Conservation (phyloP, 1,139 yeast species). For the Blastobotrys proliferans region DNA sequence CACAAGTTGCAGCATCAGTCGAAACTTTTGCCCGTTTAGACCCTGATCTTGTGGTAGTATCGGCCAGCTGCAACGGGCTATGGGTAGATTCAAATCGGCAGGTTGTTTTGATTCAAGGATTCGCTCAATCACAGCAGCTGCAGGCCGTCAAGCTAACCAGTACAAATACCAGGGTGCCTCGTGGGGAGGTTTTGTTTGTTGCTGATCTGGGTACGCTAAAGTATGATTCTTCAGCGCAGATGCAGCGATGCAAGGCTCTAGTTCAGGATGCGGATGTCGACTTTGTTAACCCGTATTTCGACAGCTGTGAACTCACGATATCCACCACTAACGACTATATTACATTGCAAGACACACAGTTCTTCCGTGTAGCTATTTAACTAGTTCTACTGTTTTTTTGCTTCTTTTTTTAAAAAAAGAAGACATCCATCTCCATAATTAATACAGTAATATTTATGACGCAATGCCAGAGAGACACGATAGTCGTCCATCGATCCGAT, state of each 20-base stretch:
- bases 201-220: slow-evolving; percentile 23
- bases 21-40: slow-evolving; percentile 19
- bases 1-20: slow-evolving; percentile 19
- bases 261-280: not conserved
- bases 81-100: slow-evolving; percentile 18
- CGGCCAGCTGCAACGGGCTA: slow-evolving; percentile 20
- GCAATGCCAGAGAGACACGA: no score
- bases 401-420: no score
- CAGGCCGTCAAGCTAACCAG: slow-evolving; percentile 33
- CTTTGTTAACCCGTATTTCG: not conserved
- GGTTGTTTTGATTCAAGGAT: slow-evolving; percentile 17
- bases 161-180: slow-evolving; percentile 27
- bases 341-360: no score
- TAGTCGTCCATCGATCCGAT: no score
- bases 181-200: slow-evolving; percentile 30
- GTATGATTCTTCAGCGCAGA: no score
- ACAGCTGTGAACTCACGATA: no score
- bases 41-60: not conserved
- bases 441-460: no score
- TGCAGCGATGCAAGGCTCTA: not conserved
- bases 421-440: no score
- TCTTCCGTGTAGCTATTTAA: no score
- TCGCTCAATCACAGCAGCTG: no score
- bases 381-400: no score
- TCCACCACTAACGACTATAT: no score